Evolutionary conservation across 257 asterid species (phyloP).

Genomic region (Leptodermis oblonga): DNA sequence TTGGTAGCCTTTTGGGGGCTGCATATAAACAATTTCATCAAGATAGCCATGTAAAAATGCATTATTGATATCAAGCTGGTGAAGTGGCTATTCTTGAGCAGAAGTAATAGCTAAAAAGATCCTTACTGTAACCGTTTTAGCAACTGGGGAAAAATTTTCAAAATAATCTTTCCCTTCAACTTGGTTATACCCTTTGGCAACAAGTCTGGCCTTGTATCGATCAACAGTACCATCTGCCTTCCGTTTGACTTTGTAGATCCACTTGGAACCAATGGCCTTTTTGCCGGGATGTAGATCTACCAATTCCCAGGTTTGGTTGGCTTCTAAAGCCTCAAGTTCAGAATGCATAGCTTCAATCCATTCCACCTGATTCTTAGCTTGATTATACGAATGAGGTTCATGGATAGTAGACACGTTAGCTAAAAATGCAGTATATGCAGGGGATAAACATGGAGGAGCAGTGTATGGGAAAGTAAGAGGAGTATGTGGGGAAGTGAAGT

Average conservation of each 20-base stretch:
- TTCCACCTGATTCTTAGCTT: too few relatives aligned
- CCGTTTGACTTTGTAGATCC: not conserved
- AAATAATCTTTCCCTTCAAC: not conserved
- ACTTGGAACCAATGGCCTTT: too few relatives aligned
- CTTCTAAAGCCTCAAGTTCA: not conserved
- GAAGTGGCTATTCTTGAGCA: not conserved
- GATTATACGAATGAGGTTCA: too few relatives aligned
- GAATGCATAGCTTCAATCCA: not conserved
- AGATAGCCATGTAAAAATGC: not conserved
- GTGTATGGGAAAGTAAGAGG: too few relatives aligned
- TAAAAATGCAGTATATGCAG: too few relatives aligned
- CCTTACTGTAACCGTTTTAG: not conserved
- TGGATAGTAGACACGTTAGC: too few relatives aligned
- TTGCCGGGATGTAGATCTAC: too few relatives aligned
- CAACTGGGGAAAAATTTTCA: not conserved
- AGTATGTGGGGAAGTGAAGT: too few relatives aligned
- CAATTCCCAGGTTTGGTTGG: too few relatives aligned
- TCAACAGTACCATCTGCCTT: not conserved
- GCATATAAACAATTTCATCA: not conserved
- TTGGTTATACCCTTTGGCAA: not conserved
- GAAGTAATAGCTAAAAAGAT: not conserved
- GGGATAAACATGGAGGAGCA: too few relatives aligned
- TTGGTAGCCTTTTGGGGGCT: not conserved
- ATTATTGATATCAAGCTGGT: not conserved
- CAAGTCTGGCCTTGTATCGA: too few relatives aligned